Evolutionary conservation across 176 grass and related monocot species (phyloP).

Genomic region (Carex myosuroides): DNA sequence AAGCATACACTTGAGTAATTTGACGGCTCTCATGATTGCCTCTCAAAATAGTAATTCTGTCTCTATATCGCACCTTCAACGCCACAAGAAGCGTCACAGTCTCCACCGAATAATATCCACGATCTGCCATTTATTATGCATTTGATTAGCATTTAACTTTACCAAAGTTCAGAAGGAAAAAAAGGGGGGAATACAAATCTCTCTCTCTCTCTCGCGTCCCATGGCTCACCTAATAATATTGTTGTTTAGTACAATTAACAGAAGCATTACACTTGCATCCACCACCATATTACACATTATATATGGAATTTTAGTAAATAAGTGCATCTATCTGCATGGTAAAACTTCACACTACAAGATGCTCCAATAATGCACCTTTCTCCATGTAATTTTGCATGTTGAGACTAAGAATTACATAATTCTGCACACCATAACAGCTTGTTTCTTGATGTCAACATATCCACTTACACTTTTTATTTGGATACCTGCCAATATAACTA

Average conservation of each 20-base stretch:
- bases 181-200: background rate
- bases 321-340: background rate
- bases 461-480: background rate
- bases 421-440: background rate
- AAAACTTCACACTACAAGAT: background rate
- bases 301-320: background rate
- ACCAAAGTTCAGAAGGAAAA: background rate
- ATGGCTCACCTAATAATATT: background rate
- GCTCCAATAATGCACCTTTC: background rate
- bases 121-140: constrained; percentile 46
- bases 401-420: background rate
- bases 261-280: background rate
- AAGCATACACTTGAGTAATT: constrained; percentile 97
- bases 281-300: background rate
- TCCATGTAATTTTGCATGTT: constrained; percentile 1
- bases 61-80: constrained; percentile 92
- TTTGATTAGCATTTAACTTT: background rate
- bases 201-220: background rate
- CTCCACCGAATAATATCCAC: constrained; percentile 94
- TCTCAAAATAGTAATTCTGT: constrained; percentile 97
- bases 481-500: background rate
- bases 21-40: constrained; percentile 97
- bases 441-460: background rate
- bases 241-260: background rate
- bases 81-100: constrained; percentile 82